phyloP scores from a whole-genome alignment of 441 rosid genomes.

The Viola pubescens region DNA sequence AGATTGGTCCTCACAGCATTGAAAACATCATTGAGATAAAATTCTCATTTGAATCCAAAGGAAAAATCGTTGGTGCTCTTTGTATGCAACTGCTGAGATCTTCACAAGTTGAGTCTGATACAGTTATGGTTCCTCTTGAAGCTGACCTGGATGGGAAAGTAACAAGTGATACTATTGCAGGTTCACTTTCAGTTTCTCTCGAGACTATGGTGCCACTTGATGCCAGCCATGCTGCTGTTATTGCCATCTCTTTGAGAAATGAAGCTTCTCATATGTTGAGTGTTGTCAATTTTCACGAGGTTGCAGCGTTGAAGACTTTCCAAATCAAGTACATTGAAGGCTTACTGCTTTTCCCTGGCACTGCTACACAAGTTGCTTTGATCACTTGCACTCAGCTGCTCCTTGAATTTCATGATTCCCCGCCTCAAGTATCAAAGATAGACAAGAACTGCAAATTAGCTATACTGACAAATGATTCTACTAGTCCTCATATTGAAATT shows the following conservation, averaged over 20 bases:
- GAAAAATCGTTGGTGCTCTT: slow-evolving; percentile 40
- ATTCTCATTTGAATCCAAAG: slow-evolving; percentile 39
- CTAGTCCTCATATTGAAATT: slow-evolving; percentile 42
- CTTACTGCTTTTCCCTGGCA: slow-evolving; percentile 54
- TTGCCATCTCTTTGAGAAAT: slow-evolving; percentile 47
- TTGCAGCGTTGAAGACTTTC: slow-evolving; percentile 32
- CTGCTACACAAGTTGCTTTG: slow-evolving; percentile 46
- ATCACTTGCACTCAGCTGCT: slow-evolving; percentile 31
- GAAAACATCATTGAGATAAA: slow-evolving; percentile 47
- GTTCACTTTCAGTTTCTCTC: slow-evolving; percentile 35
- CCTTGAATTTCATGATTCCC: slow-evolving; percentile 23
- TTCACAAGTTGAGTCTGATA: slow-evolving; percentile 36
- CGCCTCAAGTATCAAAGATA: slow-evolving; percentile 22
- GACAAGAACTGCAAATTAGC: slow-evolving; percentile 38
- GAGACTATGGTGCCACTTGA: slow-evolving; percentile 35
- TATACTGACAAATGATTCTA: slow-evolving; percentile 51
- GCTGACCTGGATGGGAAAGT: slow-evolving; percentile 34
- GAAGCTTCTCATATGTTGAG: slow-evolving; percentile 32
- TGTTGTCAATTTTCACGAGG: slow-evolving; percentile 35
- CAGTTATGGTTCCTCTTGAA: slow-evolving; percentile 51
- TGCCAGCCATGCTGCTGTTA: slow-evolving; percentile 22
- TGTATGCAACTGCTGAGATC: slow-evolving; percentile 48
- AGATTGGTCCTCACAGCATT: slow-evolving; percentile 34
- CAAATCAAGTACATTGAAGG: slow-evolving; percentile 44
- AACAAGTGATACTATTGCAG: slow-evolving; percentile 19